Percentiles rank a stretch among this genome's conserved stretches.
Conservation (phyloP, 139 green algal genomes). For the Tetraselmis chui region DNA sequence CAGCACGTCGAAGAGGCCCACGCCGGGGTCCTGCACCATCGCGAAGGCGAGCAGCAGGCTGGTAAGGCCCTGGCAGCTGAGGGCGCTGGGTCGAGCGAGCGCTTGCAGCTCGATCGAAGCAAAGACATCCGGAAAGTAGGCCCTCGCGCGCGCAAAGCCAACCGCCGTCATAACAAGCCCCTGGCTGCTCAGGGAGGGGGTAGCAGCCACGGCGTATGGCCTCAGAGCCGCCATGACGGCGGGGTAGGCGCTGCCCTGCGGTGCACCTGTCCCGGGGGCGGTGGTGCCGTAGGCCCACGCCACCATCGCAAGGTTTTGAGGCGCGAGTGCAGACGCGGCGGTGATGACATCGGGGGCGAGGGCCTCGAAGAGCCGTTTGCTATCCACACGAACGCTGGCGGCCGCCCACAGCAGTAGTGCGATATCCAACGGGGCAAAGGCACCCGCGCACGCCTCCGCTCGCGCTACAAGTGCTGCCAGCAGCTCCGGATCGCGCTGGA, state of each 20-base stretch:
- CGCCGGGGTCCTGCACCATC: not conserved
- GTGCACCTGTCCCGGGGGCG: not conserved
- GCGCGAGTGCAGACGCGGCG: not conserved
- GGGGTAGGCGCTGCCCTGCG: no score
- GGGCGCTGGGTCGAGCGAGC: not conserved
- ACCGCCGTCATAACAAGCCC: not conserved
- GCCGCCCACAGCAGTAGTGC: not conserved
- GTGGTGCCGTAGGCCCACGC: not conserved
- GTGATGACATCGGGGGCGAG: not conserved
- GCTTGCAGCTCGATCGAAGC: not conserved
- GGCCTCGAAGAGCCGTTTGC: not conserved
- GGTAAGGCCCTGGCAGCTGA: not conserved
- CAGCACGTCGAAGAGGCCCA: not conserved
- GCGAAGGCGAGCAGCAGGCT: not conserved
- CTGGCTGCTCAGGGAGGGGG: not conserved
- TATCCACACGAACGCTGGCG: not conserved
- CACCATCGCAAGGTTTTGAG: not conserved
- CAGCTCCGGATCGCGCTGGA: not conserved
- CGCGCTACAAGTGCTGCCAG: not conserved
- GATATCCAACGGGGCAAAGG: not conserved
- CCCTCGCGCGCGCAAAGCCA: not conserved
- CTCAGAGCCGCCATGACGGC: not conserved
- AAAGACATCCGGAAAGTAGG: not conserved
- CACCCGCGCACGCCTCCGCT: not conserved
- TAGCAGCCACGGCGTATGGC: not conserved